Conservation (phyloP, 2,329 filamentous ascomycete species). For the Fusarium globosum region DNA sequence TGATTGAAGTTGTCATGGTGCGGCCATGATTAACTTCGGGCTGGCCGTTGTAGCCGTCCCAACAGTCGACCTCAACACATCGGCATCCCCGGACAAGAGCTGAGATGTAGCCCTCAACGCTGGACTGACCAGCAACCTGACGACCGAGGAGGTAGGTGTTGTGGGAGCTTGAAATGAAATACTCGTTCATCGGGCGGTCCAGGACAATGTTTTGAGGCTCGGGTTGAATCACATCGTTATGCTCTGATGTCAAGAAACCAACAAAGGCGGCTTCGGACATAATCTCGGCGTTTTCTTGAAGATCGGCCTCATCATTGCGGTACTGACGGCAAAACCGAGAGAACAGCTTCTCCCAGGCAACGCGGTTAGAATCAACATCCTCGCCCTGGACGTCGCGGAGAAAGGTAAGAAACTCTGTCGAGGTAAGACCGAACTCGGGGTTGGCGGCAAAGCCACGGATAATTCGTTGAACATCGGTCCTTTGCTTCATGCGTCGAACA, state of each 20-base stretch:
- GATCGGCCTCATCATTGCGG: slow-evolving; percentile 58
- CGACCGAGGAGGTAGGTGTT: slow-evolving; percentile 96
- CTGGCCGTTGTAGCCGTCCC: slow-evolving; percentile 89
- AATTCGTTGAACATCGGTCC: slow-evolving; percentile 82
- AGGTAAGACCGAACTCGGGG: slow-evolving; percentile 72
- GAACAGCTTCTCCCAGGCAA: slow-evolving; percentile 79
- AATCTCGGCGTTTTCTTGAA: slow-evolving; percentile 58
- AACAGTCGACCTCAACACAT: slow-evolving; percentile 97
- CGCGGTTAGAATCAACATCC: slow-evolving; percentile 73
- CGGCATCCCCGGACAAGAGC: slow-evolving; percentile 90
- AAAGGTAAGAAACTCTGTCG: slow-evolving; percentile 80
- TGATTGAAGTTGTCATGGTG: slow-evolving; percentile 87
- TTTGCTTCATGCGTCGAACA: slow-evolving; percentile 82
- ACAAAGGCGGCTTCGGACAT: slow-evolving; percentile 86
- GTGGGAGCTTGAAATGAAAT: slow-evolving; percentile 98
- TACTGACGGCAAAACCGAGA: slow-evolving; percentile 73
- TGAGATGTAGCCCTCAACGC: slow-evolving; percentile 93
- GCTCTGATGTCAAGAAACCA: slow-evolving; percentile 78
- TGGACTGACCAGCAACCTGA: slow-evolving; percentile 89
- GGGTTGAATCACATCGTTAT: slow-evolving; percentile 75
- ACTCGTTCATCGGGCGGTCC: slow-evolving; percentile 91
- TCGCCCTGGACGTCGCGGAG: slow-evolving; percentile 79
- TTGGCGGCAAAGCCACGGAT: slow-evolving; percentile 72
- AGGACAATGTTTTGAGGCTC: slow-evolving; percentile 72
- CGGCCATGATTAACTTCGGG: slow-evolving; percentile 92